These are phyloP conservation scores for Solanum arcanum DNA, from an alignment of 257 asterid species.

Conservation along the genomic window DNA sequence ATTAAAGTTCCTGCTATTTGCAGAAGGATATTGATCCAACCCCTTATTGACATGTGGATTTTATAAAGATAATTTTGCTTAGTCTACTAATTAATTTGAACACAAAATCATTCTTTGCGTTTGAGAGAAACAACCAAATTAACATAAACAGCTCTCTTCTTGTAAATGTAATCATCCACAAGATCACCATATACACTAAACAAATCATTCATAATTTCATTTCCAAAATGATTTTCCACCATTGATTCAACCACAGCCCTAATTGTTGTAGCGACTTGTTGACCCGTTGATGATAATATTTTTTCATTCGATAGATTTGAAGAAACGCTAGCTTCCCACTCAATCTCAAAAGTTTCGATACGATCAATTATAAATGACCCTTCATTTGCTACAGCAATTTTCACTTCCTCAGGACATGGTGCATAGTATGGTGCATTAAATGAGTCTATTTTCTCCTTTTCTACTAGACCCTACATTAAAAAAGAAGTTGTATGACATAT, in stretches of 20 bases:
- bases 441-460: slow-evolving; percentile 31
- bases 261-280: slow-evolving; percentile 22
- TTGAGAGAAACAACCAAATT: slow-evolving; percentile 40
- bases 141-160: slow-evolving; percentile 13
- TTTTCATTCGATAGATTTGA: background rate
- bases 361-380: slow-evolving; percentile 33
- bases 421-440: slow-evolving; percentile 61
- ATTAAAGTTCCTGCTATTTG: background rate
- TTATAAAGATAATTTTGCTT: background rate
- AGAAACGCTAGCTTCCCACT: slow-evolving; percentile 26
- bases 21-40: background rate
- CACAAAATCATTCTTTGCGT: background rate
- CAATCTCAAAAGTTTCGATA: slow-evolving; percentile 21
- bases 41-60: background rate
- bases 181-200: slow-evolving; percentile 23
- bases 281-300: slow-evolving; percentile 15
- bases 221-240: slow-evolving; percentile 41
- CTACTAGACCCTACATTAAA: slow-evolving; percentile 16
- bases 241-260: slow-evolving; percentile 64
- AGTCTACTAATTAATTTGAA: background rate
- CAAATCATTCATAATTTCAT: slow-evolving; percentile 33
- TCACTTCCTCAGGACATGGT: slow-evolving; percentile 43
- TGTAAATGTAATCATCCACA: slow-evolving; percentile 28
- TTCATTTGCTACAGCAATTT: slow-evolving; percentile 19
- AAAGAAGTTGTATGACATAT: background rate